These are phyloP conservation scores for Tuber magnatum DNA, from an alignment of 495 filamentous ascomycete species.

Conservation along the genomic window DNA sequence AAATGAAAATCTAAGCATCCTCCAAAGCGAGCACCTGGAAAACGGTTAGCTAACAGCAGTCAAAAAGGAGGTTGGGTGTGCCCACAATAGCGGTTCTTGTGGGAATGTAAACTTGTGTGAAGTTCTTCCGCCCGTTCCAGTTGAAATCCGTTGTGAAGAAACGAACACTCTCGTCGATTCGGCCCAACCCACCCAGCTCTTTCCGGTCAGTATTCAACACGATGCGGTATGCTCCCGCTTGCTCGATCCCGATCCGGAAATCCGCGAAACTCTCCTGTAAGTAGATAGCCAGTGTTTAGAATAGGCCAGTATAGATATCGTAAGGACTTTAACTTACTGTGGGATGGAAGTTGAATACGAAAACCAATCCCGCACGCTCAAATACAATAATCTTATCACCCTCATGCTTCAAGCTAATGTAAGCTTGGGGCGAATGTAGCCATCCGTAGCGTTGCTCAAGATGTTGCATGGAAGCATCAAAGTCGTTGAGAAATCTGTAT, in stretches of 20 bases:
- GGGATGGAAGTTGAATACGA: constrained; percentile 94
- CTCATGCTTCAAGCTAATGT: constrained; percentile 90
- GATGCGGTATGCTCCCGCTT: constrained; percentile 75
- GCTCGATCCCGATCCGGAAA: constrained; percentile 83
- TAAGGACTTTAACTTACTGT: constrained; percentile 40
- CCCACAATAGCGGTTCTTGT: constrained; percentile 78
- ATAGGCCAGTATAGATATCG: not conserved
- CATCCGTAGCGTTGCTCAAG: constrained; percentile 85
- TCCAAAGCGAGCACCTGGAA: not conserved
- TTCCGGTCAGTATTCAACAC: constrained; percentile 74
- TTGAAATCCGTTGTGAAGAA: constrained; percentile 84
- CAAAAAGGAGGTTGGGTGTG: not conserved
- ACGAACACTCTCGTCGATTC: constrained; percentile 66
- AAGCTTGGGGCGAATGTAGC: constrained; percentile 80
- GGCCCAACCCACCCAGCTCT: constrained; percentile 70
- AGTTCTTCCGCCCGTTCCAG: constrained; percentile 88
- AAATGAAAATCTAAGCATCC: not conserved
- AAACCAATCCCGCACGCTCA: constrained; percentile 81
- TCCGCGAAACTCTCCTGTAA: constrained; percentile 68
- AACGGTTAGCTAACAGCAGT: not conserved
- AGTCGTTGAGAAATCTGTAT: constrained; percentile 88
- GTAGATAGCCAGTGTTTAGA: not conserved
- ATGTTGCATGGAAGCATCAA: constrained; percentile 84
- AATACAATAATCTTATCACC: constrained; percentile 92
- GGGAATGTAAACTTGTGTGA: constrained; percentile 85